phyloP scores from a whole-genome alignment of 1,284 basidiomycete genomes.

The Rhodotorula sp. region DNA sequence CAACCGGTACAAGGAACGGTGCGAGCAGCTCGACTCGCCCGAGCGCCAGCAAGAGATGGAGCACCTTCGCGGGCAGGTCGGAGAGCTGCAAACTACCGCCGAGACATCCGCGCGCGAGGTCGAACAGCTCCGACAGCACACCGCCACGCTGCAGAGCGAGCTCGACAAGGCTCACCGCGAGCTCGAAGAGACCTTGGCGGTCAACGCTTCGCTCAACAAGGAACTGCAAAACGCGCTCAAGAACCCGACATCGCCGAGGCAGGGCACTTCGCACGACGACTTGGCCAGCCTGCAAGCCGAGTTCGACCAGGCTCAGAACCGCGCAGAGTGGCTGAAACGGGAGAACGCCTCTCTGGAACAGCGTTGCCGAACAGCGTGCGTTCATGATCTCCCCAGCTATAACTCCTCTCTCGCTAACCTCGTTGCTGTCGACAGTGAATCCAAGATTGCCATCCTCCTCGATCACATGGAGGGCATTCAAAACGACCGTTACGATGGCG shows the following conservation, averaged over 20 bases:
- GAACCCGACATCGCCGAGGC: conserved; percentile 19
- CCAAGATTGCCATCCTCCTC: conserved; percentile 38
- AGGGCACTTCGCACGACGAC: conserved; percentile 15
- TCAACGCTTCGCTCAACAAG: conserved; percentile 42
- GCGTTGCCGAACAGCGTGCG: conserved; percentile 39
- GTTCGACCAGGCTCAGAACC: conserved; percentile 39
- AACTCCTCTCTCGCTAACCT: too few species aligned
- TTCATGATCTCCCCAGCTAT: not conserved
- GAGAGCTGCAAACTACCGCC: conserved; percentile 65
- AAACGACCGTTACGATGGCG: conserved; percentile 12
- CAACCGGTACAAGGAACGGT: conserved; percentile 80
- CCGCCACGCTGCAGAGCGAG: conserved; percentile 68
- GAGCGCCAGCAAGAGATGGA: conserved; percentile 62
- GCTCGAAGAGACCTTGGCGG: conserved; percentile 43
- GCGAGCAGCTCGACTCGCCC: conserved; percentile 66
- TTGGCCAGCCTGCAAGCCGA: conserved; percentile 24
- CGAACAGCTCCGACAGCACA: conserved; percentile 70
- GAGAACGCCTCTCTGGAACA: conserved; percentile 44
- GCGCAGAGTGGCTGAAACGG: conserved; percentile 45
- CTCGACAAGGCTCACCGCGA: conserved; percentile 41
- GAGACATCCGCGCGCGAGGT: conserved; percentile 65
- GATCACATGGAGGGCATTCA: conserved; percentile 34
- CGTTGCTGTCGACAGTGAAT: conserved; percentile 19
- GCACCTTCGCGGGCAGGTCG: conserved; percentile 54
- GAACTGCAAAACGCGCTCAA: conserved; percentile 42